These are phyloP conservation scores for Chalciporus pseudorubinellus DNA, from an alignment of 768 basidiomycete species.

Conservation along the genomic window DNA sequence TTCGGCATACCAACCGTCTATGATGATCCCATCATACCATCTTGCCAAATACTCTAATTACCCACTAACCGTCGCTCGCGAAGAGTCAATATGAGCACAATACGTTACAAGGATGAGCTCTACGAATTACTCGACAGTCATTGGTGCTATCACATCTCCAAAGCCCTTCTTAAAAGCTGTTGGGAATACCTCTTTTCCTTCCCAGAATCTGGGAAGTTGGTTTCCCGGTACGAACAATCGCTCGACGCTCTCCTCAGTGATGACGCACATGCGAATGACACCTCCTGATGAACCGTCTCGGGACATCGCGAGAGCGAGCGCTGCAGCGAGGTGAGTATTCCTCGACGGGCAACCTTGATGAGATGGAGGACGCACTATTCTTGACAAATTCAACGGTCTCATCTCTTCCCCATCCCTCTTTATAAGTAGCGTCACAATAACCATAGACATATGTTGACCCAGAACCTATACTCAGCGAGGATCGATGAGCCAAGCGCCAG, in stretches of 20 bases:
- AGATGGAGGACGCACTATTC: conserved; percentile 67
- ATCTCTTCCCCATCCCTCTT: conserved; percentile 87
- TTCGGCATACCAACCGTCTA: conserved; percentile 9
- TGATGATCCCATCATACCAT: background rate
- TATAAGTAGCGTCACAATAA: conserved; percentile 97
- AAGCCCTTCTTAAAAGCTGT: conserved; percentile 22
- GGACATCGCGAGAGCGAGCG: conserved; percentile 92
- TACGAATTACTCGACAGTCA: conserved; percentile 43
- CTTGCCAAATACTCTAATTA: conserved; percentile 1
- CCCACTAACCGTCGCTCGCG: background rate
- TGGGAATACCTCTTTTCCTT: conserved; percentile 71
- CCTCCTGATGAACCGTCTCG: conserved; percentile 98
- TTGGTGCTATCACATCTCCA: conserved; percentile 34
- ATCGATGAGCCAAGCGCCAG: background rate
- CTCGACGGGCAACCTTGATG: background rate
- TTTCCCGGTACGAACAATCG: conserved; percentile 90
- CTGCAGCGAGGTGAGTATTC: conserved; percentile 39
- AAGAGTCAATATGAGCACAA: background rate
- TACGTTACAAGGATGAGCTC: background rate
- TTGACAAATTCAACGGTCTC: conserved; percentile 93
- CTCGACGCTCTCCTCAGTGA: conserved; percentile 90
- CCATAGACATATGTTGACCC: conserved; percentile 99
- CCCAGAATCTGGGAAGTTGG: conserved; percentile 87
- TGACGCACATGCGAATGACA: conserved; percentile 95
- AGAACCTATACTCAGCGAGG: conserved; percentile 55